Percentiles rank a stretch among this genome's conserved stretches.
phyloP scores from a whole-genome alignment of 2,329 filamentous ascomycete species.

The Helicocarpus griseus region DNA sequence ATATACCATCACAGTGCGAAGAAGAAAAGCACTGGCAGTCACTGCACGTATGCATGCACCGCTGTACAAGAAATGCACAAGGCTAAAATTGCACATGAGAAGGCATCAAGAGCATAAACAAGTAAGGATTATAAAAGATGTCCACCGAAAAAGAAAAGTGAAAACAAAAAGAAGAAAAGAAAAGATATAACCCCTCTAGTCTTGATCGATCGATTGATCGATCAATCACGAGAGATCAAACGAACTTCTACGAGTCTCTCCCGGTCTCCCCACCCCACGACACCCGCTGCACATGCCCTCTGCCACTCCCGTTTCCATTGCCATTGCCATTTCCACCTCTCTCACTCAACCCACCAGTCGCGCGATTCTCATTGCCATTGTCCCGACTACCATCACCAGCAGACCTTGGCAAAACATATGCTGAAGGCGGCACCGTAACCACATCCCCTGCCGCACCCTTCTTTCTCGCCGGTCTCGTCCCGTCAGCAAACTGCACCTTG shows the following conservation, averaged over 20 bases:
- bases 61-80: no score
- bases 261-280: slow-evolving; percentile 9
- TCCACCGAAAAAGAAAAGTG: not conserved
- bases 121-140: not conserved
- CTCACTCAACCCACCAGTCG: not conserved
- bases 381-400: slow-evolving; percentile 7
- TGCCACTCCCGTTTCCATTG: slow-evolving; percentile 11
- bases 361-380: slow-evolving; percentile 10
- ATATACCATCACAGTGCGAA: no score
- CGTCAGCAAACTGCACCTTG: slow-evolving; percentile 27
- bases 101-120: not conserved
- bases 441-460: slow-evolving; percentile 10
- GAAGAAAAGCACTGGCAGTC: not conserved
- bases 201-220: not conserved
- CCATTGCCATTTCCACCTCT: slow-evolving; percentile 11
- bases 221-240: not conserved
- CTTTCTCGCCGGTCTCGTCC: slow-evolving; percentile 19
- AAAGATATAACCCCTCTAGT: not conserved
- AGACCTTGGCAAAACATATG: not conserved
- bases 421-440: slow-evolving; percentile 5
- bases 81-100: no score
- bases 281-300: slow-evolving; percentile 6
- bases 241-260: not conserved
- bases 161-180: not conserved
- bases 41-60: no score